Percentiles rank a stretch among this genome's conserved stretches.
phyloP scores from a whole-genome alignment of 345 rosid genomes.

The Eucalyptus guilfoylei region DNA sequence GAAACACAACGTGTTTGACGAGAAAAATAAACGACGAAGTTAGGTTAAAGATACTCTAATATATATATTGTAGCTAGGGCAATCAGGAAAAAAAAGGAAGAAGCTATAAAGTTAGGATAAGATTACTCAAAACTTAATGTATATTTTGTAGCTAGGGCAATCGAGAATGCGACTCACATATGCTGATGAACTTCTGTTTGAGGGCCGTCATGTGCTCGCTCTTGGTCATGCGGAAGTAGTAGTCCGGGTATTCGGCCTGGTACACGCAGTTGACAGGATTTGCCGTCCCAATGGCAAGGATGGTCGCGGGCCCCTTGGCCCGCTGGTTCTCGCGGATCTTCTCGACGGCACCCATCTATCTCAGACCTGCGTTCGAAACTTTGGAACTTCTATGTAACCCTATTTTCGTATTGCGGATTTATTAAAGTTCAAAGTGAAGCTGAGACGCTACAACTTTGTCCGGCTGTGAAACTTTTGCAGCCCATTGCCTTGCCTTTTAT shows the following conservation, averaged over 20 bases:
- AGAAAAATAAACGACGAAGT: background rate
- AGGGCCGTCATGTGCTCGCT: background rate
- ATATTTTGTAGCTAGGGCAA: too few species aligned
- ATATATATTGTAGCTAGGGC: background rate
- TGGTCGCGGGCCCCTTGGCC: background rate
- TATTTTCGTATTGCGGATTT: background rate
- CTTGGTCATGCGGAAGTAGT: background rate
- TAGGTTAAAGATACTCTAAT: background rate
- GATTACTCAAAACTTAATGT: too few species aligned
- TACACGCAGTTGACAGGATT: background rate
- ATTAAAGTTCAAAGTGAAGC: background rate
- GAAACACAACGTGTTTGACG: background rate
- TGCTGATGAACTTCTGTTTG: constrained; percentile 6
- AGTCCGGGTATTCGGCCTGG: background rate
- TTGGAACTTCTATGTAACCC: too few species aligned
- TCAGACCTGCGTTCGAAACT: background rate
- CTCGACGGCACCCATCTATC: background rate
- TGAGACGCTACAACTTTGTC: background rate
- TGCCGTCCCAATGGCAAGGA: constrained; percentile 7
- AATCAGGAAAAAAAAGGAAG: too few species aligned
- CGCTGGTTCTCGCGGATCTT: background rate
- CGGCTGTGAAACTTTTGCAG: background rate
- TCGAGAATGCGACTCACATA: background rate
- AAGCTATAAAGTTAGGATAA: too few species aligned
- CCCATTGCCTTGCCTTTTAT: background rate